A percentile compares a stretch with the other conserved stretches of the same genome.
Conservation (phyloP, 106 monocot genomes). For the Chionographis japonica region DNA sequence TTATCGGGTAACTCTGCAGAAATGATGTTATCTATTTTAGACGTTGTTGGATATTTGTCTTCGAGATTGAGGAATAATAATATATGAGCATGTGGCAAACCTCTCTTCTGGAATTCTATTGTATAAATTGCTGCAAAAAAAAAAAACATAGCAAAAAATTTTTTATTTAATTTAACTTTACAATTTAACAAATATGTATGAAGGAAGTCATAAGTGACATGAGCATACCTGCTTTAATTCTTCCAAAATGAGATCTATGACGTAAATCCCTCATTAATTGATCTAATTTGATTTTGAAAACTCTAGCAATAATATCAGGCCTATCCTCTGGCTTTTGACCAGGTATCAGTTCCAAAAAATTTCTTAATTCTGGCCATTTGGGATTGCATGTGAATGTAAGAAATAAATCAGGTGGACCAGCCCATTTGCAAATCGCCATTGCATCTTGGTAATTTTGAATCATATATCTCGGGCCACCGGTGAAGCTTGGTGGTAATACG, state of each 20-base stretch:
- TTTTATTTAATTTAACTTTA: not conserved
- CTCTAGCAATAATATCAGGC: conserved; percentile 9
- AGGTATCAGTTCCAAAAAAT: not conserved
- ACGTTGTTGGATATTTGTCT: not conserved
- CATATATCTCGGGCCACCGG: conserved; percentile 15
- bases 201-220: not conserved
- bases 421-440: conserved; percentile 17
- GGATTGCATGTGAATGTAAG: conserved; percentile 24
- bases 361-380: conserved; percentile 17
- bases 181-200: not conserved
- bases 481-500: conserved; percentile 15
- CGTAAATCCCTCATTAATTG: conserved; percentile 9
- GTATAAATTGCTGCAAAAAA: not conserved
- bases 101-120: conserved; percentile 23
- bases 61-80: not conserved
- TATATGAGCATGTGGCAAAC: conserved; percentile 20
- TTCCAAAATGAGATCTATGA: conserved; percentile 9
- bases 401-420: conserved; percentile 16
- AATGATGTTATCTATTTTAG: conserved; percentile 4
- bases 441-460: conserved; percentile 32
- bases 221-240: conserved; percentile 1
- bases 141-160: not conserved
- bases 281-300: conserved; percentile 22
- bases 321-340: conserved; percentile 9
- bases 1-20: conserved; percentile 19